Percentiles rank a stretch among this genome's conserved stretches.
These are phyloP conservation scores for Rhizopogon vesiculosus DNA, from an alignment of 768 basidiomycete species.

Conservation along the genomic window DNA sequence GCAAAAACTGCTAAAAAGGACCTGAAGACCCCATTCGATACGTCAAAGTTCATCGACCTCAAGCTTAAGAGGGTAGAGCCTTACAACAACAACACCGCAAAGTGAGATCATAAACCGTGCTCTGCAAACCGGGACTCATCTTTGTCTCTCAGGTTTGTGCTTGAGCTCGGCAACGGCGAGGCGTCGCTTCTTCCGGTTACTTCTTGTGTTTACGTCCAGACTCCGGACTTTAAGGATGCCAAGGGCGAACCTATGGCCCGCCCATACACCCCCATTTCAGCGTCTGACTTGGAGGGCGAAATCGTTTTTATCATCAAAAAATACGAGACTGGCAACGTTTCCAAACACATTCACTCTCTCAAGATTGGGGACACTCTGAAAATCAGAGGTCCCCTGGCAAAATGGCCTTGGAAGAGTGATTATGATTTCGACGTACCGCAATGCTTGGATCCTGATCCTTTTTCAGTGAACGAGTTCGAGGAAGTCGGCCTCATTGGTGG, in stretches of 20 bases:
- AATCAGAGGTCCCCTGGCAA: conserved; percentile 89
- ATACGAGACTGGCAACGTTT: conserved; percentile 78
- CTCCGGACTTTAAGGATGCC: conserved; percentile 63
- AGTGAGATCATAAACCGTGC: conserved; percentile 35
- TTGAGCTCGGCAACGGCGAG: conserved; percentile 74
- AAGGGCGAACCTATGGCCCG: conserved; percentile 87
- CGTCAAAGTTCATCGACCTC: conserved; percentile 73
- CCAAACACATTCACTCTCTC: conserved; percentile 75
- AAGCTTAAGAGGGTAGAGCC: conserved; percentile 75
- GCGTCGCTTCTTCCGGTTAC: conserved; percentile 77
- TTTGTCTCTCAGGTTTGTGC: conserved; percentile 53
- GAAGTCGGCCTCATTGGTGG: conserved; percentile 89
- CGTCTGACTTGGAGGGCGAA: conserved; percentile 69
- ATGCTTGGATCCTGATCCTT: not conserved
- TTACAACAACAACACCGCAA: conserved; percentile 94
- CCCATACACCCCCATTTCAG: conserved; percentile 91
- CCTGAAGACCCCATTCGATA: conserved; percentile 68
- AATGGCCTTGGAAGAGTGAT: conserved; percentile 81
- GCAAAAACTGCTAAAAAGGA: conserved; percentile 32
- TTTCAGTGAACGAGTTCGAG: conserved; percentile 78
- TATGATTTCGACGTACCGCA: conserved; percentile 1
- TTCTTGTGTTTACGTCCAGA: conserved; percentile 73
- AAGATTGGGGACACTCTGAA: conserved; percentile 79
- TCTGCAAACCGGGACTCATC: not conserved
- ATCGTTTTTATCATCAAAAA: conserved; percentile 82